Percentiles rank a stretch among this genome's conserved stretches.
Evolutionary conservation across 108 stramenopile genomes (phyloP).

Genomic region (Seminavis robusta): DNA sequence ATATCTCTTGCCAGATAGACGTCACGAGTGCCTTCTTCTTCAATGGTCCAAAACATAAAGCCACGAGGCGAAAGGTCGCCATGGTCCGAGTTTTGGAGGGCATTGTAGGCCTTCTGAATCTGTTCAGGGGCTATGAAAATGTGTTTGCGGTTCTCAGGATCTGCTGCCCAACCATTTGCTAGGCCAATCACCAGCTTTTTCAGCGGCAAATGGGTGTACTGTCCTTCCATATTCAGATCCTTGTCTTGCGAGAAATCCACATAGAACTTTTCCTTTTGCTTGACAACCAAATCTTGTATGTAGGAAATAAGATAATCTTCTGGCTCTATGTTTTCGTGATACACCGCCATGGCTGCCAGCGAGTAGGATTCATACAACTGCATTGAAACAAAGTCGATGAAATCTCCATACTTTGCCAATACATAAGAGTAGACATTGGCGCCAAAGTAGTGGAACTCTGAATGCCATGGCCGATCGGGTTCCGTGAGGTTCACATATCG

Average conservation of each 20-base stretch:
- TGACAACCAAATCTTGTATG: constrained; percentile 14
- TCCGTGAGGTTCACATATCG: constrained; percentile 46
- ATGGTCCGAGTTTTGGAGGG: constrained; percentile 9
- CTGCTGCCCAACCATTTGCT: constrained; percentile 61
- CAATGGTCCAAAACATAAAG: constrained; percentile 73
- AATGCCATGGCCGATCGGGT: constrained; percentile 33
- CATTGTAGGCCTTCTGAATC: constrained; percentile 32
- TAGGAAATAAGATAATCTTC: constrained; percentile 25
- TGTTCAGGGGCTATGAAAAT: constrained; percentile 25
- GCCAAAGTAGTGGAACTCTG: constrained; percentile 68
- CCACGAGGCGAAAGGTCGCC: constrained; percentile 37
- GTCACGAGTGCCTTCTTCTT: constrained; percentile 54
- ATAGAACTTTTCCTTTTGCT: constrained; percentile 1
- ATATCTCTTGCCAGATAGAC: constrained; percentile 27
- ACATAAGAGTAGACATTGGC: constrained; percentile 76
- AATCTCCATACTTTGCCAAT: constrained; percentile 59
- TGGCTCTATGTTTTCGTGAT: constrained; percentile 12
- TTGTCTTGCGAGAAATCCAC: constrained; percentile 39
- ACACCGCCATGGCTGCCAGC: constrained; percentile 48
- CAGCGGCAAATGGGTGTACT: constrained; percentile 23
- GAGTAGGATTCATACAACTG: constrained; percentile 87
- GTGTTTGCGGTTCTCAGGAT: constrained; percentile 24
- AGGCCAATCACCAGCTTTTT: constrained; percentile 68
- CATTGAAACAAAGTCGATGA: constrained; percentile 73
- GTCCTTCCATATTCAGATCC: constrained; percentile 7